Base-by-base conservation (phyloP, 768 basidiomycete species). In the Podaxis sp. region DNA sequence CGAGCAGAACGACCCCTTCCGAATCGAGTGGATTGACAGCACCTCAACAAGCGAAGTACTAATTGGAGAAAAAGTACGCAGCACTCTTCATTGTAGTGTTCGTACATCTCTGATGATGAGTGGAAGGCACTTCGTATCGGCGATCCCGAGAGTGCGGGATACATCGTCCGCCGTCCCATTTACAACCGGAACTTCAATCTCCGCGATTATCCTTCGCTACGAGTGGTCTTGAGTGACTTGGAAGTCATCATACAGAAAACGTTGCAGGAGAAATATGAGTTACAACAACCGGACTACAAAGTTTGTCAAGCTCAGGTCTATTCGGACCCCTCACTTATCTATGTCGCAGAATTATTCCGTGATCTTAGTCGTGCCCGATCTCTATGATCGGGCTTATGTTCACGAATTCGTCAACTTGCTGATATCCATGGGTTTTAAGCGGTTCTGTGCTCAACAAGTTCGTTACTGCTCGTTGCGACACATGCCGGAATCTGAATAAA, bases 361-460 rank as follows among this genome's bases (percentile, higher is more conserved):
- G 12, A 81, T 98, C 40, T 81, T 99, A 3, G 86, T 99, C 36
- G 87, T 99, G 24, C 96, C 97, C 6, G 97, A 99, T 72, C 87
- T 93, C 66, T 94, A 92, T 69, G 93, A 96, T 61, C 84, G 92
- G 57, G 73, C 81, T 11, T 98, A 96, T 70, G 87, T 98, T 60
- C 86, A 87, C 64, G 89, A 91, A 62, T 79, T 95, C 68, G 81
- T 86, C 6, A 84, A 90, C 64, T 73, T 96, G 9, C 75, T 99
- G 9, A 71, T 98, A 38, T 82, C 83, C 2, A 87, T 99, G 82
- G 93, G 93, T 0, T 99, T 99, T 82, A 93, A 92, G 71, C 93
- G 97, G 74, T 75, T 98, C 36, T 95, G 92, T 68, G 87, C 90
- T 3, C 94, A 96, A 73, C 97, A 98, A 82, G 95, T 90, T 46